Evolutionary conservation across 805 yeast genomes (phyloP).

Genomic region (Maudiozyma serrabonitensis): DNA sequence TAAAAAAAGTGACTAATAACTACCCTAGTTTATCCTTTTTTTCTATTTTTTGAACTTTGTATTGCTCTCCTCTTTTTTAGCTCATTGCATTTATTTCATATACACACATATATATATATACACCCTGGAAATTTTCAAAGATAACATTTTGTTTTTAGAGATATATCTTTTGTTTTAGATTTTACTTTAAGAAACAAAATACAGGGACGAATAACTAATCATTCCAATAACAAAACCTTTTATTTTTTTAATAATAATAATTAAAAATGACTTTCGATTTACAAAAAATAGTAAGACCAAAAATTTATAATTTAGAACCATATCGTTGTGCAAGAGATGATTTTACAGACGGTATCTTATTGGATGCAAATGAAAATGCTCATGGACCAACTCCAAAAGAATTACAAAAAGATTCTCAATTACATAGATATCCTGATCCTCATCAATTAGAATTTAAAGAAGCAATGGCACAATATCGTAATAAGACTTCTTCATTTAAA

Average conservation of each 20-base stretch:
- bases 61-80: no score
- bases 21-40: no score
- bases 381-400: constrained; percentile 69
- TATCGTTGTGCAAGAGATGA: constrained; percentile 97
- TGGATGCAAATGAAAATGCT: constrained; percentile 95
- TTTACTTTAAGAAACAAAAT: no score
- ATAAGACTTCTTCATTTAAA: constrained; percentile 26
- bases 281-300: constrained; percentile 60
- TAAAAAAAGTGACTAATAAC: no score
- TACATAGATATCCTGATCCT: constrained; percentile 95
- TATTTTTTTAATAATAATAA: neutral
- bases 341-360: constrained; percentile 72
- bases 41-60: no score
- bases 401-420: constrained; percentile 40
- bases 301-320: constrained; percentile 73
- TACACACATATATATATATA: no score
- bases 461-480: constrained; percentile 63
- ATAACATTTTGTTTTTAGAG: no score
- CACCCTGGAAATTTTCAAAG: no score
- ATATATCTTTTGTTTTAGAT: no score
- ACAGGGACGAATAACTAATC: neutral
- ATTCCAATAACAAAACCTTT: neutral
- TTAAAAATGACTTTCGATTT: constrained; percentile 15
- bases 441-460: constrained; percentile 74
- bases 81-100: no score